These are phyloP conservation scores for Leptographium lundbergii DNA, from an alignment of 2,329 filamentous ascomycete genomes.

Conservation along the genomic window DNA sequence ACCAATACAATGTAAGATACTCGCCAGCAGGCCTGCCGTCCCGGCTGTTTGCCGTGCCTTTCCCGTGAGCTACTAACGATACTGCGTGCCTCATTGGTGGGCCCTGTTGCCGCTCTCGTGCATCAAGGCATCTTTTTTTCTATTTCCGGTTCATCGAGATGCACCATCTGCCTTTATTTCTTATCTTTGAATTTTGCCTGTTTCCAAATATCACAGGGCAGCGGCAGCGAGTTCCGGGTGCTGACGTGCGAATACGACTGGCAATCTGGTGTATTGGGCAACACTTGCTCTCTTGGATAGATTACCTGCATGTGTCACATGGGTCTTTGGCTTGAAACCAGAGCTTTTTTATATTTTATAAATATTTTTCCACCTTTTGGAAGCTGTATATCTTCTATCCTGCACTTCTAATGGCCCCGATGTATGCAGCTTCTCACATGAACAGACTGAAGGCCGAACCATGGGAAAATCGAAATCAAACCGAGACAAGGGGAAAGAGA, in stretches of 20 bases:
- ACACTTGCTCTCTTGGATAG: no score
- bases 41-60: no score
- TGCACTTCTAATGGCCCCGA: not conserved
- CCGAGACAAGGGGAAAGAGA: not conserved
- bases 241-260: not conserved
- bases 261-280: not conserved
- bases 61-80: no score
- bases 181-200: no score
- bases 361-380: not conserved
- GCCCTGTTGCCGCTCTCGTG: no score
- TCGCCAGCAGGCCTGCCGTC: no score
- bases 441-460: not conserved
- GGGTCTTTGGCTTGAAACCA: not conserved
- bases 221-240: no score
- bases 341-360: not conserved
- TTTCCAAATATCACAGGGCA: no score
- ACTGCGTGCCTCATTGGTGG: no score
- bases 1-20: not conserved
- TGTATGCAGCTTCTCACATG: not conserved
- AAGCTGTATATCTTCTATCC: not conserved
- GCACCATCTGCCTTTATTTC: no score
- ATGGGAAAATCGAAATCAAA: not conserved
- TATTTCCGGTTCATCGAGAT: no score
- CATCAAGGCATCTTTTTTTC: no score
- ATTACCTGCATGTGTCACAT: not conserved